Percentiles rank a stretch among this genome's conserved stretches.
These are phyloP conservation scores for Spergularia bocconei DNA, from an alignment of 148 eudicot genomes.

Conservation along the genomic window DNA sequence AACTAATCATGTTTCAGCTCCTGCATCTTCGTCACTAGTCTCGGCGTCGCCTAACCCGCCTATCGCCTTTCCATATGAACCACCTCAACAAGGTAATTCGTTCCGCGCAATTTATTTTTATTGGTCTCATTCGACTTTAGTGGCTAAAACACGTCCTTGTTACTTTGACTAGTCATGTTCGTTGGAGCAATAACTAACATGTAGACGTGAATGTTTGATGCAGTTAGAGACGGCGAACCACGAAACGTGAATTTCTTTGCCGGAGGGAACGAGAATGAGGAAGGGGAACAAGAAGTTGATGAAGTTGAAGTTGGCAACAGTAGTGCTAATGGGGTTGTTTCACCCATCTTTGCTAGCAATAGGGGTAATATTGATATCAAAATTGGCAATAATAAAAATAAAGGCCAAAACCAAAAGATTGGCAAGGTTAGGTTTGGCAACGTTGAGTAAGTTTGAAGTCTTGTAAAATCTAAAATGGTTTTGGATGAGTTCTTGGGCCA, in stretches of 20 bases:
- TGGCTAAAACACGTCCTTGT: too few relatives aligned
- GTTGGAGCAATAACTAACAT: not conserved
- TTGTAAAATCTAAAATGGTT: too few relatives aligned
- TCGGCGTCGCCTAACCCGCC: not conserved
- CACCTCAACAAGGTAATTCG: too few relatives aligned
- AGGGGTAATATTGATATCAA: not conserved
- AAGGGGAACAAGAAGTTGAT: constrained; percentile 8
- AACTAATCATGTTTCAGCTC: not conserved
- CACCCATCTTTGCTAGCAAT: not conserved
- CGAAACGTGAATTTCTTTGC: not conserved
- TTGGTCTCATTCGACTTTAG: too few relatives aligned
- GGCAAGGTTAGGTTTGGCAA: not conserved
- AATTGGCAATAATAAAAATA: not conserved
- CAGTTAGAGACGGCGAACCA: not conserved
- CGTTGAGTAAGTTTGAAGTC: too few relatives aligned
- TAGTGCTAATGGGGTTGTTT: not conserved
- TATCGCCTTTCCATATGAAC: too few relatives aligned
- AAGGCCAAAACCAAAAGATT: not conserved
- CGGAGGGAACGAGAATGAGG: constrained; percentile 4
- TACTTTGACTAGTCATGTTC: too few relatives aligned
- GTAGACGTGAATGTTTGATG: not conserved
- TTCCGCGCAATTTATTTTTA: too few relatives aligned
- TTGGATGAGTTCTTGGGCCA: too few relatives aligned
- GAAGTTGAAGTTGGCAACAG: constrained; percentile 7
- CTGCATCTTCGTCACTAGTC: not conserved